A percentile compares a stretch with the other conserved stretches of the same genome.
Conservation (phyloP, 257 asterid genomes). For the Capsicum baccatum region DNA sequence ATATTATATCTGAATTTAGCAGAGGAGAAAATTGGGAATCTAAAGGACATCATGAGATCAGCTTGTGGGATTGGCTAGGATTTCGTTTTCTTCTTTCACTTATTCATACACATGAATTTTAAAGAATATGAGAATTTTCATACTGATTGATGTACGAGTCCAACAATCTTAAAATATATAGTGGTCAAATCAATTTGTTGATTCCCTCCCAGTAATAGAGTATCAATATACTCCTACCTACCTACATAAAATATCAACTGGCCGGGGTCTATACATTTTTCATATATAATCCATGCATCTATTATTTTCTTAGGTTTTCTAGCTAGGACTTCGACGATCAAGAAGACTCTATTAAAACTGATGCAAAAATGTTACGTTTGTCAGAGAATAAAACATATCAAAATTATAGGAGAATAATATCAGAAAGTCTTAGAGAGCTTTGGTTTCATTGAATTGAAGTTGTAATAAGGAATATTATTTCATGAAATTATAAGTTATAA, state of each 20-base stretch:
- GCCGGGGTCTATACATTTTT: no score
- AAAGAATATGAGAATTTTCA: not conserved
- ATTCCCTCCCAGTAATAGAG: no score
- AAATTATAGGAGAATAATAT: no score
- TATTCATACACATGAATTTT: not conserved
- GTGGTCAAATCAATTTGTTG: not conserved
- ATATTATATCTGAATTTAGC: no score
- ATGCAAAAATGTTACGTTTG: not conserved
- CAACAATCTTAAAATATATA: not conserved
- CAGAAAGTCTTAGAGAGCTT: no score
- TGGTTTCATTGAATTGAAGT: not conserved
- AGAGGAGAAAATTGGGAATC: no score
- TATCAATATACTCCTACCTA: not conserved
- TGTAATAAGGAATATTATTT: not conserved
- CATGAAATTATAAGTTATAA: no score
- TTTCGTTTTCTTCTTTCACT: no score
- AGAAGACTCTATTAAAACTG: not conserved
- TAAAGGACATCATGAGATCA: no score
- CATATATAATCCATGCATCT: not conserved
- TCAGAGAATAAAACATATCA: not conserved
- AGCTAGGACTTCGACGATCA: not conserved
- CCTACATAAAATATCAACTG: no score
- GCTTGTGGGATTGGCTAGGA: not conserved
- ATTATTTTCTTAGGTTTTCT: not conserved
- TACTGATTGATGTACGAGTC: not conserved